phyloP scores from a whole-genome alignment of 2,329 filamentous ascomycete genomes.

The Cercospora sp. region DNA sequence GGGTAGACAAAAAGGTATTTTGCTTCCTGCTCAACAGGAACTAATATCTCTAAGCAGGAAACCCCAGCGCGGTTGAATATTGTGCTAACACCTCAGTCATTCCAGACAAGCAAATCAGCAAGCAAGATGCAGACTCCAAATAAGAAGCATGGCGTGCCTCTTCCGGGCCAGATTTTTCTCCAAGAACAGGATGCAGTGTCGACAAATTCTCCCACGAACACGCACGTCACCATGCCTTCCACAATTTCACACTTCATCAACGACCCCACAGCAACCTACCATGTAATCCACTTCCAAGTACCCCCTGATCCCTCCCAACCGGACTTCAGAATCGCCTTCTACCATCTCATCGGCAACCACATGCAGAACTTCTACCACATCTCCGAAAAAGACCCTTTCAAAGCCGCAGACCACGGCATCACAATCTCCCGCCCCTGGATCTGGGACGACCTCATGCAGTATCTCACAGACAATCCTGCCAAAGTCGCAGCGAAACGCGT shows the following conservation, averaged over 20 bases:
- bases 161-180: no score
- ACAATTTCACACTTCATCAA: neutral
- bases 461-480: neutral
- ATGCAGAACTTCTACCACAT: neutral
- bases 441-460: neutral
- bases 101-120: no score
- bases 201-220: no score
- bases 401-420: neutral
- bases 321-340: neutral
- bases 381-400: neutral
- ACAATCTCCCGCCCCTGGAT: neutral
- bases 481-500: neutral
- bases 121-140: no score
- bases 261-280: neutral
- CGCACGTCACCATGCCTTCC: neutral
- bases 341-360: neutral
- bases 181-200: no score
- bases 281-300: neutral
- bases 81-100: no score
- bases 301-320: no score
- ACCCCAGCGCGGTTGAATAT: no score
- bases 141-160: no score
- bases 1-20: no score
- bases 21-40: no score
- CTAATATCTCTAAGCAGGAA: no score